Evolutionary conservation across 805 yeast genomes (phyloP).

Genomic region (Myxozyma udenii): DNA sequence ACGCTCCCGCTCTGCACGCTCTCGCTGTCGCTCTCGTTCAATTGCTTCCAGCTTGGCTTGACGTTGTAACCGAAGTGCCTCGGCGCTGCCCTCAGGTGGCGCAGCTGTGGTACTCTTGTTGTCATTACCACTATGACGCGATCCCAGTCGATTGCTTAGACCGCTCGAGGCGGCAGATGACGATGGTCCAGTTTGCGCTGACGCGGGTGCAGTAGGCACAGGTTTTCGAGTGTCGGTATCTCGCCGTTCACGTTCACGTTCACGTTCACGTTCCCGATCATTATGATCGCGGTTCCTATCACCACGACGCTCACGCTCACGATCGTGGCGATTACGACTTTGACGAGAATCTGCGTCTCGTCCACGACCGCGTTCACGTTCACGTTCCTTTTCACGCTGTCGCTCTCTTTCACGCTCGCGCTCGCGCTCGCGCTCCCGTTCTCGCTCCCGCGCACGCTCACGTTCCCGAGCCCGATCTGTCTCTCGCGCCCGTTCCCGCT

Average conservation of each 20-base stretch:
- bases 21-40: constrained; percentile 1
- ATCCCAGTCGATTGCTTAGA: too few species aligned
- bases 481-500: constrained; percentile 2
- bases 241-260: neutral
- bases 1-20: constrained; percentile 12
- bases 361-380: neutral
- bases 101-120: too few species aligned
- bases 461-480: neutral
- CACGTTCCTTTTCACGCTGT: neutral
- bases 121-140: too few species aligned
- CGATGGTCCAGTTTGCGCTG: too few species aligned
- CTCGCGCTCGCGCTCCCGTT: constrained; percentile 13
- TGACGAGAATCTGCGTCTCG: neutral
- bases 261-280: constrained; percentile 10
- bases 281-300: neutral
- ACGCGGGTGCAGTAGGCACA: constrained; percentile 1
- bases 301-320: constrained; percentile 1
- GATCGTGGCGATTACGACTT: neutral
- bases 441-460: constrained; percentile 4
- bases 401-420: neutral
- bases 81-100: neutral
- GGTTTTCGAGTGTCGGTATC: too few species aligned
- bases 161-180: too few species aligned
- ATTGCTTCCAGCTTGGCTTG: neutral
- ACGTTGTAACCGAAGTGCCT: neutral